phyloP scores from a whole-genome alignment of 345 rosid genomes.

The Eucalyptus caleyi region DNA sequence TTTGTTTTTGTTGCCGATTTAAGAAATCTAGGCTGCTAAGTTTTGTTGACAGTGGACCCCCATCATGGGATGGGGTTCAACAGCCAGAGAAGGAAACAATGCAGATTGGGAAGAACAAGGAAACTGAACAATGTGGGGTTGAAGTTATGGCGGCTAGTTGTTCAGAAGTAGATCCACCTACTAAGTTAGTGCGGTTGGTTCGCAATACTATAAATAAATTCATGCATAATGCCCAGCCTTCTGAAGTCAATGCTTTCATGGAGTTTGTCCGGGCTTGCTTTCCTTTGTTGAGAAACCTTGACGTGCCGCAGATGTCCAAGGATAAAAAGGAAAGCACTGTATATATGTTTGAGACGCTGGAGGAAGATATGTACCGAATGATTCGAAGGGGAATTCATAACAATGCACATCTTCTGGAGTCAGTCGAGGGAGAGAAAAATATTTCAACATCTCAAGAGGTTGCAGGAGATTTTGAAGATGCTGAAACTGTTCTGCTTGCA shows the following conservation, averaged over 20 bases:
- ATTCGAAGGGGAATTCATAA: constrained; percentile 25
- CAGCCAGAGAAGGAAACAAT: constrained; percentile 19
- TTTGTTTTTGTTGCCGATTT: constrained; percentile 3
- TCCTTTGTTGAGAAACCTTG: constrained; percentile 26
- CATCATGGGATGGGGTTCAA: constrained; percentile 52
- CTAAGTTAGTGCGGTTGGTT: constrained; percentile 24
- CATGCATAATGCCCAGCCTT: constrained; percentile 15
- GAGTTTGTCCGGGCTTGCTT: constrained; percentile 41
- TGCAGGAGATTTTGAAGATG: constrained; percentile 9
- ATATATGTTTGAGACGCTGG: constrained; percentile 38
- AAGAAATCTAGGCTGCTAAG: constrained; percentile 91
- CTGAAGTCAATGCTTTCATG: constrained; percentile 39
- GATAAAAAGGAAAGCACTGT: constrained; percentile 23
- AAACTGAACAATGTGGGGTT: constrained; percentile 16
- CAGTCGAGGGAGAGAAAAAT: constrained; percentile 3
- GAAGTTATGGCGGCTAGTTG: constrained; percentile 10
- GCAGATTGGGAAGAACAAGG: constrained; percentile 7
- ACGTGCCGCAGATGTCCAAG: constrained; percentile 19
- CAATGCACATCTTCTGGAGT: constrained; percentile 3
- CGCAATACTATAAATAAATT: constrained; percentile 36
- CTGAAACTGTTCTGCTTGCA: constrained; percentile 34
- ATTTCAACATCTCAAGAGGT: constrained; percentile 13
- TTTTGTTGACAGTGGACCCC: constrained; percentile 58
- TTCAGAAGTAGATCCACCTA: constrained; percentile 20
- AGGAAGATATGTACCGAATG: constrained; percentile 41